A percentile compares a stretch with the other conserved stretches of the same genome.
Evolutionary conservation across 169 alveolate genomes (phyloP).

Genomic region (Cyclospora cayetanensis): DNA sequence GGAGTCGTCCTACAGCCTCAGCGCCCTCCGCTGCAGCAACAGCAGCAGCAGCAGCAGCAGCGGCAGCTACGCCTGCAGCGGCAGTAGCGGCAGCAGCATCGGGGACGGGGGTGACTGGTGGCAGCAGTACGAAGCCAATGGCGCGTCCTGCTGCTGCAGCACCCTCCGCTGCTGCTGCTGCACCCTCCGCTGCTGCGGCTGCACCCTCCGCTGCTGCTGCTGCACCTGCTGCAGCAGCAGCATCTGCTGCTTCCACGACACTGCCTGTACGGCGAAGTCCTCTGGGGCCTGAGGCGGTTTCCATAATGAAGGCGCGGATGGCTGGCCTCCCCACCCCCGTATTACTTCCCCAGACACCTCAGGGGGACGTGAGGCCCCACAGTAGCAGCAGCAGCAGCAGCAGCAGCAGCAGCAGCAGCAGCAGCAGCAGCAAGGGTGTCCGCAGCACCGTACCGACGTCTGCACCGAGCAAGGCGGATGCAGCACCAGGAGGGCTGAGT

Average conservation of each 20-base stretch:
- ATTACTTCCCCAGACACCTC: neutral
- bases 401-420: conserved; percentile 49
- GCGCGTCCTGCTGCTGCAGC: conserved; percentile 2
- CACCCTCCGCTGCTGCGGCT: neutral
- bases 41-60: neutral
- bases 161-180: conserved; percentile 8
- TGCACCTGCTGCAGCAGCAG: neutral
- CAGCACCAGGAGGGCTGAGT: neutral
- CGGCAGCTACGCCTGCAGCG: neutral
- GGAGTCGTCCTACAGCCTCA: neutral
- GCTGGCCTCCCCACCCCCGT: neutral
- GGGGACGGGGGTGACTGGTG: neutral
- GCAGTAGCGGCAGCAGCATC: conserved; percentile 17
- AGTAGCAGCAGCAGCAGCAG: conserved; percentile 30
- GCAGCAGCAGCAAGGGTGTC: neutral
- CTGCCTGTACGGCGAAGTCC: neutral
- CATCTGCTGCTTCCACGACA: neutral
- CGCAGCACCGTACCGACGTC: neutral
- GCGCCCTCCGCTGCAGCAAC: neutral
- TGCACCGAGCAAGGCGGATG: neutral
- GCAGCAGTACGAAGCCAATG: neutral
- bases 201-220: neutral
- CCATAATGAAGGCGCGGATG: neutral
- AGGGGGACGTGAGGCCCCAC: neutral
- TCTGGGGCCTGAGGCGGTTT: neutral